phyloP scores from a whole-genome alignment of 352 stramenopile genomes.

The Plasmopara muralis region DNA sequence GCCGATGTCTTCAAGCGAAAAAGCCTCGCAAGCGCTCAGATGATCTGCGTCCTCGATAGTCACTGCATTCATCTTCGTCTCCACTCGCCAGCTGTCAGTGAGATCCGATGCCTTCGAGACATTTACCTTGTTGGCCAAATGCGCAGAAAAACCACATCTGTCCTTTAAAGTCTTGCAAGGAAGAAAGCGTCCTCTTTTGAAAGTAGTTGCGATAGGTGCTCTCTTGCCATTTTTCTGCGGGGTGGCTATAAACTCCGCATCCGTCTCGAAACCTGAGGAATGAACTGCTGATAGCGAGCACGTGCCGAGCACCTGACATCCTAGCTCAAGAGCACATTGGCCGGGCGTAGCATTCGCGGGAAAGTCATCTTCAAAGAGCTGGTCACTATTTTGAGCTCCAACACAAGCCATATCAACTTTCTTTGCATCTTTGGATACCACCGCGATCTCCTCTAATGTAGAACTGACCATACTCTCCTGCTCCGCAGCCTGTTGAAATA shows the following conservation, averaged over 20 bases:
- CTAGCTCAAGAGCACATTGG: conserved; percentile 60
- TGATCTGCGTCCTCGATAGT: conserved; percentile 32
- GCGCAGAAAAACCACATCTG: conserved; percentile 56
- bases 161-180: conserved; percentile 59
- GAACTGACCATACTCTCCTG: conserved; percentile 64
- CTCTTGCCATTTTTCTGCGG: conserved; percentile 20
- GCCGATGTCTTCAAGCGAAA: conserved; percentile 31
- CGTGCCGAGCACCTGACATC: conserved; percentile 58
- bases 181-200: conserved; percentile 28
- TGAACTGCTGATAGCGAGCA: conserved; percentile 45
- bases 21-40: conserved; percentile 40
- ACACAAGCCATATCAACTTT: conserved; percentile 1
- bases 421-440: conserved; percentile 8
- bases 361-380: conserved; percentile 62
- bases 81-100: conserved; percentile 67
- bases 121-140: conserved; percentile 60
- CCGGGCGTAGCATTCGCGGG: conserved; percentile 60
- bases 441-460: conserved; percentile 50
- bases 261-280: conserved; percentile 15
- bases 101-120: conserved; percentile 52
- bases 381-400: conserved; percentile 22
- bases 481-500: conserved; percentile 72
- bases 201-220: conserved; percentile 7
- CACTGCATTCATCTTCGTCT: conserved; percentile 53
- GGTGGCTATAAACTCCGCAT: conserved; percentile 10